Evolutionary conservation across 352 stramenopile species (phyloP), one percentile per base, ranked within the genome.

Genomic region (Phytophthora nicotianae): DNA sequence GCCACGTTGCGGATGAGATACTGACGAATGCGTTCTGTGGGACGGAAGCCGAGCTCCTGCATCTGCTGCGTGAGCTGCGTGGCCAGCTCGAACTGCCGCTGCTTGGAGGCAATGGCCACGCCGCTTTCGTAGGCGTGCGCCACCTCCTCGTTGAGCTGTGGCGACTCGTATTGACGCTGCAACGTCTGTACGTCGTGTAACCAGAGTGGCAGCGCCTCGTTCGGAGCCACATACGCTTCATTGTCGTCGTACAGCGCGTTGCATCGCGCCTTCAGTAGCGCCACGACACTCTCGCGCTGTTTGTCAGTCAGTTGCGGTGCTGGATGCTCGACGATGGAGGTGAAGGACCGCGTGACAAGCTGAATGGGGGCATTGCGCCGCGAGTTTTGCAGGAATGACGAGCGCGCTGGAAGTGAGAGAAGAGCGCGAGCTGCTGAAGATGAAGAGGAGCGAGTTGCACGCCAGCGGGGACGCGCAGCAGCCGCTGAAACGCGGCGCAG

Each of bases 81-180:
- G 7, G 77, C 78, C 14, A 90, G 40, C 5, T 71, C 55, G 29
- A 89, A 87, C 54, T 93, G 79, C 23, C 72, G 68, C 63, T 93
- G 83, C 70, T 93, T 93, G 51, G 74, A 75, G 14, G 81, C 74
- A 54, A 93, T 89, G 10, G 83, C 81, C 13, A 93, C 70, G 40
- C 74, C 83, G 37, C 72, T 83, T 46, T 90, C 81, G 57, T 91
- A 93, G 3, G 70, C 81, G 5, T 64, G 61, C 21, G 46, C 50
- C 26, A 90, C 54, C 40, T 88, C 70, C 24, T 72, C 43, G 11
- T 37, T 33, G 0, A 87, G 49, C 13, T 62, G 37, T 0, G 42
- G 17, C 0, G 26, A 4, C 13, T 54, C 42, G 3, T 66, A 58
- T 51, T 75, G 43, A 27, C 29, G 29, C 58, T 75, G 47, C n/a